Base-by-base conservation (phyloP, 495 filamentous ascomycete species). In the Aspergillus incahuasiensis region DNA sequence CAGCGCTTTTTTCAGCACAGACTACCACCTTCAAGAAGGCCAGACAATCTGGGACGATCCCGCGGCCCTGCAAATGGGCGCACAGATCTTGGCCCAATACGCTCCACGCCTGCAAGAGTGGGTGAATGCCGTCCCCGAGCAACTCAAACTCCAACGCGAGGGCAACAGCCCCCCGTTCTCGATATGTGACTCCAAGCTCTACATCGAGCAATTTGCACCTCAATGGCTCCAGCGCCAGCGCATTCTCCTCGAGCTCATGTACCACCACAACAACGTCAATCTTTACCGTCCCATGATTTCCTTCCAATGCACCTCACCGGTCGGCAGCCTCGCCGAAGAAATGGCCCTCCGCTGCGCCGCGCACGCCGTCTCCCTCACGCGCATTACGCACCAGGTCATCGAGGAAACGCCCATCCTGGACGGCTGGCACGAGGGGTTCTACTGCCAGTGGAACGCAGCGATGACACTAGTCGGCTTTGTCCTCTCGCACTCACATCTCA, bases 151-250 rank as follows among this genome's bases (percentile, higher is more conserved):
- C 4, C 50, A 62, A 16, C 71, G 79, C 15, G 61, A 68, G 24
- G 53, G 62, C 16, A 38, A 57, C 13, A 72, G 71, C 8, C 49
- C 52, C 6, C 62, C 76, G 13, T 73, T 76, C 35, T 75, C 79
- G 16, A 75, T 70, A 3, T 73, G 77, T 48, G 32, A 62, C 9
- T 60, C 65, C 65, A 12, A 13, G 34, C 0, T 53, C 79, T 2
- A 64, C 65, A 11, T 82, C 39, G 70, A 77, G 42, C 62, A 51
- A 15, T 72, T 70, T 35, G 63, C 68, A 3, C 66, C 66, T 3
- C 42, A 42, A 0, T 79, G 75, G 76, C 57, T 80, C 0, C 74
- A 77, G 42, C 73, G 75, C 16, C 80, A 83, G 49, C 75, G 78
- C 12, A 39, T 82, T 0, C 64, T 77, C 41, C 68, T 83, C 1